Base-by-base conservation (phyloP, 2,329 filamentous ascomycete genomes). In the Phaeomoniella chlamydospora region DNA sequence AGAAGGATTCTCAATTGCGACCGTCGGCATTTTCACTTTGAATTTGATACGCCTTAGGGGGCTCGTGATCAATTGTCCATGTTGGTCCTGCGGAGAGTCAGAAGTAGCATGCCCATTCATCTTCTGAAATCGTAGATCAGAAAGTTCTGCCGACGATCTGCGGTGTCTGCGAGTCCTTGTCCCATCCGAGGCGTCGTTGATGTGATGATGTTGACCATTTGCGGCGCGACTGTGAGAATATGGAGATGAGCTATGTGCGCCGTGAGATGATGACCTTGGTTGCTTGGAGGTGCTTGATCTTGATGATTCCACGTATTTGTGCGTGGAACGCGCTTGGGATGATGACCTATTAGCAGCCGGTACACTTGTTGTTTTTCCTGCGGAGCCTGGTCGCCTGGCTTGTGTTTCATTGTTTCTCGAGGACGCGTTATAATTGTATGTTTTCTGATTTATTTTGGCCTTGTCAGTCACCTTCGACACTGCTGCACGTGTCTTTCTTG, bases 1-100 rank as follows among this genome's bases (percentile, higher is more conserved):
- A 16, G 59, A 59, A 11, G 70, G 70, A 43, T 72, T 66, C 15
- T 66, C 62, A 35, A 67, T 57, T 4, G 59, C 57, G 17, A 67
- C 55, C 17, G 62, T 58, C 13, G 67, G 67, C 46, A 65, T 66
- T 41, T 62, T 64, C 15, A 73, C 57, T 43, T 63, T 65, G 33
- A 74, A 63, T 37, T 62, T 59, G 11, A 65, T 53, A 37, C 50
- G 51, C 36, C 49, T 50, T 26, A 52, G 38, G 18, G 38, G 41
- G 11, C 44, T 22, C 44, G 38, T 31, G 41, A 32, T 43, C 49
- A n/a, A 48, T 42, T 6, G 39, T 37, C 30, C 45, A 36, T 15
- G 11, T 12, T 19, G 11, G 12, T 15, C 34, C 34, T 18, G 15
- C 29, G 22, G 31, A 22, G 19, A n/a, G 16, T 29, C 5, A 15